Conservation (phyloP, 345 rosid species). For the Populus deltoides region DNA sequence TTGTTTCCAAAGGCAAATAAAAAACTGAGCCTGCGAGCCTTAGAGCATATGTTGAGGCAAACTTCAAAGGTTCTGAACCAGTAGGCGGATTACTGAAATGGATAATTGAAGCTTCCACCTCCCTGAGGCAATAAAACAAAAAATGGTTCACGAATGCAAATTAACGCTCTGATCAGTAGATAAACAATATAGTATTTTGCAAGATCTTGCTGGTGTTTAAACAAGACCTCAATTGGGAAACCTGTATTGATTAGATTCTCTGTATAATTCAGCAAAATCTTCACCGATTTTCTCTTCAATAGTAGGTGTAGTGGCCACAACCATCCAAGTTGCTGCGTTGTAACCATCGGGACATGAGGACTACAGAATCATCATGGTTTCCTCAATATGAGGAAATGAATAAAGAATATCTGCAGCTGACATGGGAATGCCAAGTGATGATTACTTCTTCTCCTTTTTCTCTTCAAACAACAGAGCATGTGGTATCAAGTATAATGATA, state of each 20-base stretch:
- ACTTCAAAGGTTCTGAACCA: conserved; percentile 61
- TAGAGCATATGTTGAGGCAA: conserved; percentile 55
- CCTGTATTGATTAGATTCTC: conserved; percentile 41
- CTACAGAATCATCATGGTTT: background rate
- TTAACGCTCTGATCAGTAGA: background rate
- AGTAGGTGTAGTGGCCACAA: conserved; percentile 68
- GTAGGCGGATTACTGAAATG: conserved; percentile 54
- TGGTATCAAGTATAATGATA: background rate
- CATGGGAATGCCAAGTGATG: background rate
- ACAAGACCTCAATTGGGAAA: background rate
- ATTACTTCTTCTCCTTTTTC: background rate
- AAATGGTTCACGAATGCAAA: background rate
- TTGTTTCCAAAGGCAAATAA: conserved; percentile 73
- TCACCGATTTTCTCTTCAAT: conserved; percentile 55
- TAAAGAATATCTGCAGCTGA: background rate
- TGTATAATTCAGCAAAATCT: conserved; percentile 77
- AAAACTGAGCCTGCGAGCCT: conserved; percentile 49
- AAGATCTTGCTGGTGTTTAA: background rate
- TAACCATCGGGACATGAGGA: conserved; percentile 49
- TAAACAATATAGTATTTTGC: background rate
- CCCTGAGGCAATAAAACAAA: conserved; percentile 32
- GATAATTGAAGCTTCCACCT: conserved; percentile 59
- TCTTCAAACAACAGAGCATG: background rate
- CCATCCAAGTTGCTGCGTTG: conserved; percentile 99
- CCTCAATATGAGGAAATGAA: background rate